Evolutionary conservation across 805 yeast species (phyloP).

Genomic region (Nakazawaea molendinolei): DNA sequence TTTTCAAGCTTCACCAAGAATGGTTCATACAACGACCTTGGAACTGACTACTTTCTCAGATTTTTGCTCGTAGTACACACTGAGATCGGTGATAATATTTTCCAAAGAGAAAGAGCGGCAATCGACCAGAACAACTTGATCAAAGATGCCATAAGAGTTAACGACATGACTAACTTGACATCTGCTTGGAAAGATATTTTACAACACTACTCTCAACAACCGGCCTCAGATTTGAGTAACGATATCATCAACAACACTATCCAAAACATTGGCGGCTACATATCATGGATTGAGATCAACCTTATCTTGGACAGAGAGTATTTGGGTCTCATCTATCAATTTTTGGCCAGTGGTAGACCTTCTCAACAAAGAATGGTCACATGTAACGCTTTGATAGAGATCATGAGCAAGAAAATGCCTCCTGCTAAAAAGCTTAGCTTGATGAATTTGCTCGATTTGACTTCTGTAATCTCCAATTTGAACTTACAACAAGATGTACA

Average conservation of each 20-base stretch:
- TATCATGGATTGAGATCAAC: slow-evolving; percentile 87
- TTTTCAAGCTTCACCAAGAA: slow-evolving; percentile 30
- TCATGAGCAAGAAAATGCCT: slow-evolving; percentile 53
- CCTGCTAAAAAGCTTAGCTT: slow-evolving; percentile 54
- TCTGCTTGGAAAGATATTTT: slow-evolving; percentile 62
- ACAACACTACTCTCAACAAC: slow-evolving; percentile 23
- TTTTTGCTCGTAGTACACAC: slow-evolving; percentile 71
- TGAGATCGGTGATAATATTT: slow-evolving; percentile 90
- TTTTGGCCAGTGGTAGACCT: slow-evolving; percentile 27
- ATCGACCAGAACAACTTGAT: slow-evolving; percentile 62
- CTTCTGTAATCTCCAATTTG: slow-evolving; percentile 39
- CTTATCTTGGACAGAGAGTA: slow-evolving; percentile 59
- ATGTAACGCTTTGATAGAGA: slow-evolving; percentile 45
- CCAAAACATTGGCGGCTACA: slow-evolving; percentile 73
- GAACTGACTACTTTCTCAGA: slow-evolving; percentile 68
- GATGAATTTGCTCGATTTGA: slow-evolving; percentile 60
- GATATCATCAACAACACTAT: slow-evolving; percentile 55
- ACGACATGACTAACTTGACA: slow-evolving; percentile 65
- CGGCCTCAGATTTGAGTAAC: slow-evolving; percentile 20
- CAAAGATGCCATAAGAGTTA: slow-evolving; percentile 75
- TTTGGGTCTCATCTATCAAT: slow-evolving; percentile 51
- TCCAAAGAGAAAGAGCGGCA: slow-evolving; percentile 56
- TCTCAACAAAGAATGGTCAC: slow-evolving; percentile 49
- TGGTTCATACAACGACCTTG: slow-evolving; percentile 31
- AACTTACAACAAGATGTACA: slow-evolving; percentile 34